Evolutionary conservation across 2,329 filamentous ascomycete species (phyloP).

Genomic region (Ceratocystis papillata): DNA sequence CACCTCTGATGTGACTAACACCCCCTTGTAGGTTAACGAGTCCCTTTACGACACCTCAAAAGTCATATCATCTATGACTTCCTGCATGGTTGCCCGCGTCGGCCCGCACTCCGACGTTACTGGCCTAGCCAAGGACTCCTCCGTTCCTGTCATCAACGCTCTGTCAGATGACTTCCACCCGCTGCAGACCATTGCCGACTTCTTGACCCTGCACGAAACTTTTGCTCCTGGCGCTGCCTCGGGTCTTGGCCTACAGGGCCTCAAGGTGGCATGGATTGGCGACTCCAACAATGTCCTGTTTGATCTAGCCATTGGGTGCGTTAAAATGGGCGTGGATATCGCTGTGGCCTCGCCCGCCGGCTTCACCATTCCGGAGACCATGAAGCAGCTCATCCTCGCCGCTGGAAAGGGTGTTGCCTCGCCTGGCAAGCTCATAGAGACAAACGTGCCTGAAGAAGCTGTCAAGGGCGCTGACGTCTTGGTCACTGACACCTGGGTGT

Average conservation of each 20-base stretch:
- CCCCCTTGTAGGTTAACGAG: conserved; percentile 62
- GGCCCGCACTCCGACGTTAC: conserved; percentile 65
- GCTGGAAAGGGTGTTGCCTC: conserved; percentile 47
- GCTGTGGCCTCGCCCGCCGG: conserved; percentile 76
- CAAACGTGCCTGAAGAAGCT: conserved; percentile 69
- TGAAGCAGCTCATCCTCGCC: conserved; percentile 60
- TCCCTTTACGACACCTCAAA: conserved; percentile 83
- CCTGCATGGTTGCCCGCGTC: conserved; percentile 70
- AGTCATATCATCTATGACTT: conserved; percentile 90
- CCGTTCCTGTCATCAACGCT: conserved; percentile 74
- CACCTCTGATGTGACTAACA: neutral
- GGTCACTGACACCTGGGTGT: conserved; percentile 96
- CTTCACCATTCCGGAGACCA: conserved; percentile 67
- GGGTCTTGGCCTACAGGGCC: conserved; percentile 59
- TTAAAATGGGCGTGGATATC: conserved; percentile 79
- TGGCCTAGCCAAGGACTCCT: conserved; percentile 58
- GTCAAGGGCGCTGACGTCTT: conserved; percentile 78
- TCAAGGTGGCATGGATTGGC: conserved; percentile 93
- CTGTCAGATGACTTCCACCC: conserved; percentile 88
- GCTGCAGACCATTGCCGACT: conserved; percentile 87
- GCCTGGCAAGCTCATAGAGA: conserved; percentile 61
- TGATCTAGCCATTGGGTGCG: conserved; percentile 76
- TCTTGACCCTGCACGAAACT: conserved; percentile 75
- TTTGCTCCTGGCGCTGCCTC: conserved; percentile 37
- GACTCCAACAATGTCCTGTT: conserved; percentile 97